phyloP scores from a whole-genome alignment of 163 green algal genomes.

The Smithsoniella earleae region DNA sequence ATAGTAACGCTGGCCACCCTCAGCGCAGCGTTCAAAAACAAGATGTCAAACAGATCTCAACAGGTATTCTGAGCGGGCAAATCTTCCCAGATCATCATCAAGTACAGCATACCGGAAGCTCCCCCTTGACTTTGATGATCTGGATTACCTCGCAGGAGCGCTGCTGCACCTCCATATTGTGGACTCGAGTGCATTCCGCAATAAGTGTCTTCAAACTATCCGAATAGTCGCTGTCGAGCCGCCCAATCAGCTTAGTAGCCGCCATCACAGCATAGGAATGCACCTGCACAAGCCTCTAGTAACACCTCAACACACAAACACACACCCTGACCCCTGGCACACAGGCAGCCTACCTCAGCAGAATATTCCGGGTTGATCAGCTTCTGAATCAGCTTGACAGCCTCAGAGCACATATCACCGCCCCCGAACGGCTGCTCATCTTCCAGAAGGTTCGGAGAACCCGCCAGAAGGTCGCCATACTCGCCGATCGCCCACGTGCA shows the following conservation, averaged over 20 bases:
- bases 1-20: too few relatives aligned
- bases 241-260: constrained; percentile 32
- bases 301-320: neutral
- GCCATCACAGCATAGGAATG: neutral
- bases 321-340: too few relatives aligned
- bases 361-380: too few relatives aligned
- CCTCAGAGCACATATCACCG: too few relatives aligned
- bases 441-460: constrained; percentile 33
- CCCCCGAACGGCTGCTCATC: too few relatives aligned
- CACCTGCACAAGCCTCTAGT: constrained; percentile 31
- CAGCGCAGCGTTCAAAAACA: too few relatives aligned
- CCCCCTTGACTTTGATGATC: constrained; percentile 56
- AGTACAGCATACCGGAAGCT: neutral
- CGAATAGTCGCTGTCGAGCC: constrained; percentile 31
- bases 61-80: too few relatives aligned
- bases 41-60: too few relatives aligned
- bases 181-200: constrained; percentile 41
- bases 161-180: constrained; percentile 79
- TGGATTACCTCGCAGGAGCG: constrained; percentile 73
- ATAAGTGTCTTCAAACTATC: constrained; percentile 42
- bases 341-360: too few relatives aligned
- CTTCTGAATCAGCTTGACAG: too few relatives aligned
- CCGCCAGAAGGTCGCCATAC: constrained; percentile 82
- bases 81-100: too few relatives aligned
- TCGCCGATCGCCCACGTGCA: constrained; percentile 82